phyloP scores from a whole-genome alignment of 1,284 basidiomycete species.

The Austroboletus novae-zelandiae region DNA sequence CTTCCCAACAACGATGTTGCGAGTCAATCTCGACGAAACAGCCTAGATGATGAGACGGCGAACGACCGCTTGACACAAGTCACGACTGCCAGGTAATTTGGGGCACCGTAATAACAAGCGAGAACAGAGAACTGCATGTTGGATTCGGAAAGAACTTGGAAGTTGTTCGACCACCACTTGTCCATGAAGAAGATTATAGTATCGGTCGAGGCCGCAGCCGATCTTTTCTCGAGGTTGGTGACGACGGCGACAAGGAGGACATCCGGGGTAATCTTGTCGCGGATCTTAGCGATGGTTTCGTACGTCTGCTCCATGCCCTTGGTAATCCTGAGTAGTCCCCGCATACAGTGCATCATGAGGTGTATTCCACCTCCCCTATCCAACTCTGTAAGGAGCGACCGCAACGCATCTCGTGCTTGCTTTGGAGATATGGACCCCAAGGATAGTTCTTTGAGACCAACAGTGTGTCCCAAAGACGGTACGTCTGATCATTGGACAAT shows the following conservation, averaged over 20 bases:
- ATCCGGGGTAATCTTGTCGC: conserved; percentile 15
- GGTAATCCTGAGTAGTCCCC: conserved; percentile 28
- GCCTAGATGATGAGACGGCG: conserved; percentile 21
- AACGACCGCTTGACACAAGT: conserved; percentile 17
- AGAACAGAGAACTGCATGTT: conserved; percentile 27
- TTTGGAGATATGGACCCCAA: conserved; percentile 25
- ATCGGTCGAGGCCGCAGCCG: conserved; percentile 11
- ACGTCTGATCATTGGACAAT: conserved; percentile 26
- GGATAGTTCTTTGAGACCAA: conserved; percentile 30
- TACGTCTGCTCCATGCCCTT: conserved; percentile 30
- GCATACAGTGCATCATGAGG: conserved; percentile 32
- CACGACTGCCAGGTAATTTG: conserved; percentile 20
- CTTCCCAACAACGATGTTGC: conserved; percentile 30
- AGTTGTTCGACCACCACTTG: conserved; percentile 33
- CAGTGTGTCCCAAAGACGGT: conserved; percentile 35
- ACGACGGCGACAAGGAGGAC: conserved; percentile 28
- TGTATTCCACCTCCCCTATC: conserved; percentile 24
- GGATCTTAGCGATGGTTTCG: conserved; percentile 23
- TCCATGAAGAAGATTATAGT: conserved; percentile 29
- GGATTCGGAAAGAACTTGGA: conserved; percentile 9
- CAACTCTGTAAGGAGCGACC: conserved; percentile 25
- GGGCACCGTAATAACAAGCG: conserved; percentile 35
- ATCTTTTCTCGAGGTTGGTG: conserved; percentile 35
- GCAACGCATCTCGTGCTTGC: conserved; percentile 27
- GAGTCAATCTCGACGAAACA: conserved; percentile 22